These are phyloP conservation scores for Vitis rupestris DNA, from an alignment of 164 flowering plant species.

Conservation along the genomic window DNA sequence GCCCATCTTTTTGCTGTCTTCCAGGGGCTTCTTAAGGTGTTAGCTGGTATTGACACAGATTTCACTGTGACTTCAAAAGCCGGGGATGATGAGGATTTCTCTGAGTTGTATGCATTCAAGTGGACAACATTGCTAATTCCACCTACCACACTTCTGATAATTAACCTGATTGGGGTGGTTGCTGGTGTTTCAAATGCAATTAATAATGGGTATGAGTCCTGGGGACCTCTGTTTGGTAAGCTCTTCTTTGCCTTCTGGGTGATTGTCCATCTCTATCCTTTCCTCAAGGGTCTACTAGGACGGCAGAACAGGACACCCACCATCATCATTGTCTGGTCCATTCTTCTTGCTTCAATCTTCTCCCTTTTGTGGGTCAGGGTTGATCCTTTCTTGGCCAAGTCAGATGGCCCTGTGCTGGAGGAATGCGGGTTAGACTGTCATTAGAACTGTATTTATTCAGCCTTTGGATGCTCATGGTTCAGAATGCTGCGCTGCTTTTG, in stretches of 20 bases:
- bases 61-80: conserved; percentile 66
- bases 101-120: conserved; percentile 59
- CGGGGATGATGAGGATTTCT: conserved; percentile 50
- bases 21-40: conserved; percentile 41
- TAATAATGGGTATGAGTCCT: conserved; percentile 68
- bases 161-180: conserved; percentile 63
- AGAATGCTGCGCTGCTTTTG: not conserved
- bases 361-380: conserved; percentile 65
- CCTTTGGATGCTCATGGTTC: too few species aligned
- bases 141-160: conserved; percentile 56
- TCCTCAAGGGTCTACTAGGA: conserved; percentile 65
- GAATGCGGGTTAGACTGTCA: conserved; percentile 62
- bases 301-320: conserved; percentile 65
- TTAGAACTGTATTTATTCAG: conserved; percentile 14
- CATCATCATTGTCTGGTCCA: conserved; percentile 62
- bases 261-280: conserved; percentile 64
- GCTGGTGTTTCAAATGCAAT: conserved; percentile 67
- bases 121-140: conserved; percentile 70
- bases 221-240: conserved; percentile 71
- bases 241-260: conserved; percentile 72
- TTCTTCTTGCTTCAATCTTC: conserved; percentile 65
- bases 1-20: conserved; percentile 10
- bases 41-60: conserved; percentile 42
- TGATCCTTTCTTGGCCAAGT: conserved; percentile 57
- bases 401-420: conserved; percentile 47